Conservation (phyloP, 345 rosid genomes). For the Mercurialis annua region DNA sequence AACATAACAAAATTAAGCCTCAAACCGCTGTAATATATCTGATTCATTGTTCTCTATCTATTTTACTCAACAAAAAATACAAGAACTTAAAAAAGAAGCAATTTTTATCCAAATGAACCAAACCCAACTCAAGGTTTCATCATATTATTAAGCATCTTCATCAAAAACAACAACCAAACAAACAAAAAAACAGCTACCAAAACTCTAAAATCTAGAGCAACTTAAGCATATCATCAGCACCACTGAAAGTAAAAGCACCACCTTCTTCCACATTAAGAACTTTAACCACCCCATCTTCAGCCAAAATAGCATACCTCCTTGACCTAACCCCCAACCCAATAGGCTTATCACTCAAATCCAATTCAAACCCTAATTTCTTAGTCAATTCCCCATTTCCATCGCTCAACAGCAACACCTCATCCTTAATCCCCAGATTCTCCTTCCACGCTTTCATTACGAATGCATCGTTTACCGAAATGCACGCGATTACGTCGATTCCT, state of each 20-base stretch:
- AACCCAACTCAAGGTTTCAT: neutral
- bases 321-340: constrained; percentile 83
- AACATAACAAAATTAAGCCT: neutral
- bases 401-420: constrained; percentile 64
- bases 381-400: constrained; percentile 85
- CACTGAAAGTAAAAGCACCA: constrained; percentile 80
- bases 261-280: constrained; percentile 84
- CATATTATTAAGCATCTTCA: neutral
- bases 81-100: neutral
- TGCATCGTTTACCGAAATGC: constrained; percentile 87
- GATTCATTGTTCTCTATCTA: neutral
- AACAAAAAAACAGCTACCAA: neutral
- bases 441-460: constrained; percentile 89
- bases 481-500: constrained; percentile 84
- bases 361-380: constrained; percentile 64
- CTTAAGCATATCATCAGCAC: constrained; percentile 86
- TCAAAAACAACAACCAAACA: neutral
- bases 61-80: neutral
- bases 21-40: neutral
- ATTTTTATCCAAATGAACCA: neutral
- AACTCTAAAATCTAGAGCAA: constrained; percentile 41
- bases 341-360: constrained; percentile 81
- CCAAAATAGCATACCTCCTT: constrained; percentile 70
- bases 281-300: constrained; percentile 84
- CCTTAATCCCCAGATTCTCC: constrained; percentile 62